A percentile compares a stretch with the other conserved stretches of the same genome.
Conservation (phyloP, 2,329 filamentous ascomycete genomes). For the Xylariaceae sp. region DNA sequence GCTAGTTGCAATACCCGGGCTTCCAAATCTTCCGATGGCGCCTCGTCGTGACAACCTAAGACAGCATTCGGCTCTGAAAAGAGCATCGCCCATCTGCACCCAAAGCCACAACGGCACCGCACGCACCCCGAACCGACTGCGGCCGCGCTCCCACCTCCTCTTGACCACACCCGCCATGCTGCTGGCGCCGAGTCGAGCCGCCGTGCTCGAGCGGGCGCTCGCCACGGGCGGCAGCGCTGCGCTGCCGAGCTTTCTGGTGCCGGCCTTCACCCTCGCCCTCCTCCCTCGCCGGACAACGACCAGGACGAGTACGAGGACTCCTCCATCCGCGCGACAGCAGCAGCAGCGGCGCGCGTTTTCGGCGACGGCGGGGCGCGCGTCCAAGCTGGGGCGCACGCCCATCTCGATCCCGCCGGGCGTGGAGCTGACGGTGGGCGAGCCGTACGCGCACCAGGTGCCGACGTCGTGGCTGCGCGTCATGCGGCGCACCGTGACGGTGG, state of each 20-base stretch:
- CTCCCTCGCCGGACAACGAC: slow-evolving; percentile 21
- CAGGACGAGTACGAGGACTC: too few species aligned
- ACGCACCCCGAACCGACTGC: neutral
- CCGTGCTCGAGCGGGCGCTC: slow-evolving; percentile 50
- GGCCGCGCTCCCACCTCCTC: neutral
- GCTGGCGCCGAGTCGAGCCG: slow-evolving; percentile 57
- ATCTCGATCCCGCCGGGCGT: slow-evolving; percentile 80
- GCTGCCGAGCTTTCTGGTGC: slow-evolving; percentile 67
- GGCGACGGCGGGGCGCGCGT: slow-evolving; percentile 56
- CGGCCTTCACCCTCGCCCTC: slow-evolving; percentile 56
- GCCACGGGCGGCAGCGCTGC: slow-evolving; percentile 37
- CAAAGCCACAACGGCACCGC: too few species aligned
- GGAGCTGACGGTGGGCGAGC: slow-evolving; percentile 62
- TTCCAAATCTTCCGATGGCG: slow-evolving; percentile 6
- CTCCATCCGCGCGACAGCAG: too few species aligned
- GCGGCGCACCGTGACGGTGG: slow-evolving; percentile 63
- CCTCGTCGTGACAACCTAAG: slow-evolving; percentile 14
- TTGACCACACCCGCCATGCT: slow-evolving; percentile 34
- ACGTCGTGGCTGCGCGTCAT: slow-evolving; percentile 55
- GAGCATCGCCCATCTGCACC: too few species aligned
- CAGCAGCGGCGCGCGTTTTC: slow-evolving; percentile 65
- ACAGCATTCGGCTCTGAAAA: too few species aligned
- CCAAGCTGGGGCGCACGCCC: slow-evolving; percentile 78
- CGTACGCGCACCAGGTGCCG: slow-evolving; percentile 42
- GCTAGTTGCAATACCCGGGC: slow-evolving; percentile 6